Conservation (phyloP, 768 basidiomycete species). For the Psilocybe tampanensis region DNA sequence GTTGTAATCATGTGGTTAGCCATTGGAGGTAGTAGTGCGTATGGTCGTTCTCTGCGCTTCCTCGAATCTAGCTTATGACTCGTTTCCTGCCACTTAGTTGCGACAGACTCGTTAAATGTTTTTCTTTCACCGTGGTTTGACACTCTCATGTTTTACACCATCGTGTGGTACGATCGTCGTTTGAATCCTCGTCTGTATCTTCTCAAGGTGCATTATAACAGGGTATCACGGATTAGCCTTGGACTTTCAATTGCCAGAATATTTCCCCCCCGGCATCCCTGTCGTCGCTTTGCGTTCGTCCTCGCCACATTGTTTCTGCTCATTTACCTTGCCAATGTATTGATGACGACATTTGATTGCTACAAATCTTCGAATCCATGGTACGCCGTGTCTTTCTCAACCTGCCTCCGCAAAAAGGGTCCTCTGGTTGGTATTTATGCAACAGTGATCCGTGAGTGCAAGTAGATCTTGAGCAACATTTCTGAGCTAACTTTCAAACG, state of each 20-base stretch:
- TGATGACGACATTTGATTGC: constrained; percentile 8
- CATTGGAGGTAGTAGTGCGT: constrained; percentile 10
- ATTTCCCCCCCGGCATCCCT: constrained; percentile 5
- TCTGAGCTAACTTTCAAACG: neutral
- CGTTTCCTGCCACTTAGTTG: neutral
- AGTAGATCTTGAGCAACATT: neutral
- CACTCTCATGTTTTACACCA: constrained; percentile 8
- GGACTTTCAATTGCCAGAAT: constrained; percentile 16
- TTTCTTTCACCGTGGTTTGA: constrained; percentile 9
- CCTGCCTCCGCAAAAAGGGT: constrained; percentile 1
- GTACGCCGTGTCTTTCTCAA: constrained; percentile 1
- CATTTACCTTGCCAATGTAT: constrained; percentile 9
- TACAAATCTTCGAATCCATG: neutral
- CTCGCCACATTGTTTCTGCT: constrained; percentile 9
- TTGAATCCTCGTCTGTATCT: neutral
- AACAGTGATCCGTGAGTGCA: neutral
- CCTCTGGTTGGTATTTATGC: neutral
- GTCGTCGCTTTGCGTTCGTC: constrained; percentile 8
- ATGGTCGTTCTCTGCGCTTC: neutral
- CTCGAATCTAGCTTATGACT: neutral
- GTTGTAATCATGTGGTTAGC: constrained; percentile 16
- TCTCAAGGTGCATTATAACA: neutral
- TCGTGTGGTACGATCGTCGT: constrained; percentile 7
- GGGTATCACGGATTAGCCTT: constrained; percentile 18
- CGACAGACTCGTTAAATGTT: neutral